Evolutionary conservation across 129 eudicot genomes (phyloP), one percentile per base, ranked within the genome.

Genomic region (Helianthus tuberosus): DNA sequence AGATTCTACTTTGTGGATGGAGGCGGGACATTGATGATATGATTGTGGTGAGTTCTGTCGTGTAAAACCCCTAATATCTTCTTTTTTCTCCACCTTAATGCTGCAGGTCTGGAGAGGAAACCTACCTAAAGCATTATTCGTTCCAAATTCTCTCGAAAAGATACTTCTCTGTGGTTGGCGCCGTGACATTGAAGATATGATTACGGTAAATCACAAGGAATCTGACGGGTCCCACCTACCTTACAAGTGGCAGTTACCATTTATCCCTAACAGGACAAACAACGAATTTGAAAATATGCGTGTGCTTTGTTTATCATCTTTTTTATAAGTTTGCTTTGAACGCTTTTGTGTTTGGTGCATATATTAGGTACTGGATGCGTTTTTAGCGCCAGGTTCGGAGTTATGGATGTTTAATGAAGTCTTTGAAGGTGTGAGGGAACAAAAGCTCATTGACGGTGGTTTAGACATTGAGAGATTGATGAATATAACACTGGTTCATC

Each of bases 1-100:
- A 91, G 97, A 91, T 91, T 88, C 97, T 91, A 79, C 95, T 91
- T 77, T 85, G 91, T 91, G 97, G 97, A 91, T 91, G 97, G 95
- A 86, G 97, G 85, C 84, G 97, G 76, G 97, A 91, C 95, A 86
- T 91, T 88, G 97, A 91, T 91, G 97, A 91, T 88, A 91, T 91
- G 95, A 88, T 91, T 91, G 97, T 91, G 97, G 97, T 91, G 86
- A 88, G 95, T 80, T 84, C 84, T 76, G 61, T 85, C 66, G 36
- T 68, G 75, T 67, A 76, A 81, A 77, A 83, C 84, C 71, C 91
- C 95, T 86, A 84, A 88, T 91, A 74, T 77, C 47, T 80, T 81
- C 66, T 84, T 81, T 81, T 88, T 82, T 88, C 93, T 91, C 81
- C 82, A 73, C 82, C 82, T 86, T 66, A 86, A 84, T 91, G 84